Percentiles rank a stretch among this genome's conserved stretches.
Conservation (phyloP, 805 yeast genomes). For the Saturnispora zaruensis region DNA sequence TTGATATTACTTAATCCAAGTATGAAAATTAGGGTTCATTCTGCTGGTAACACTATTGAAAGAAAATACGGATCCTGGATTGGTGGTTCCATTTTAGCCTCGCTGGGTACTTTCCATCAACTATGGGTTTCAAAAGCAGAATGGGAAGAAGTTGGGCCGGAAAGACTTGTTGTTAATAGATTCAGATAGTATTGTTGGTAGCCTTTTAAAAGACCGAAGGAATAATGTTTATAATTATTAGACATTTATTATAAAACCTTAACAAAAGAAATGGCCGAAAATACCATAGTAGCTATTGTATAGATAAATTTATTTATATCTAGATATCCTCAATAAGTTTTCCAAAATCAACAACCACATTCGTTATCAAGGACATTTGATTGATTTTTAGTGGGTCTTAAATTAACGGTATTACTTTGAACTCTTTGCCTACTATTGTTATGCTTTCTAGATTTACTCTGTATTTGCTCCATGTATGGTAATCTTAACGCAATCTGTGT, state of each 20-base stretch:
- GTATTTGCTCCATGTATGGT: conserved; percentile 25
- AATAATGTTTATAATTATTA: not conserved
- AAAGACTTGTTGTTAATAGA: conserved; percentile 68
- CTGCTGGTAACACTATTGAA: conserved; percentile 71
- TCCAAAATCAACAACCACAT: conserved; percentile 22
- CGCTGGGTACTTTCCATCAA: conserved; percentile 91
- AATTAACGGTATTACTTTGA: conserved; percentile 22
- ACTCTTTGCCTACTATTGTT: conserved; percentile 3
- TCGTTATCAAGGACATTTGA: conserved; percentile 24
- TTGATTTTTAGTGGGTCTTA: conserved; percentile 23
- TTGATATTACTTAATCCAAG: conserved; percentile 69
- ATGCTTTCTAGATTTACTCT: not conserved
- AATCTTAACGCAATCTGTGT: conserved; percentile 42
- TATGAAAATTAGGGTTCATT: conserved; percentile 72
- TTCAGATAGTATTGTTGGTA: conserved; percentile 45
- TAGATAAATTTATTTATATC: not conserved
- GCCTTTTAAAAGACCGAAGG: not conserved
- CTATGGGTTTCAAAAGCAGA: conserved; percentile 87
- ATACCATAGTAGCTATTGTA: not conserved
- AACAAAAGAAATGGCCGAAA: not conserved
- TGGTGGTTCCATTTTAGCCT: conserved; percentile 83
- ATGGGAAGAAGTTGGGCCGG: conserved; percentile 82
- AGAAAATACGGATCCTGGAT: conserved; percentile 81
- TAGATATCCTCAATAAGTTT: too few species aligned
- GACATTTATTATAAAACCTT: not conserved